phyloP scores from a whole-genome alignment of 2,329 filamentous ascomycete genomes.

The Calonectria pseudoreteaudii region DNA sequence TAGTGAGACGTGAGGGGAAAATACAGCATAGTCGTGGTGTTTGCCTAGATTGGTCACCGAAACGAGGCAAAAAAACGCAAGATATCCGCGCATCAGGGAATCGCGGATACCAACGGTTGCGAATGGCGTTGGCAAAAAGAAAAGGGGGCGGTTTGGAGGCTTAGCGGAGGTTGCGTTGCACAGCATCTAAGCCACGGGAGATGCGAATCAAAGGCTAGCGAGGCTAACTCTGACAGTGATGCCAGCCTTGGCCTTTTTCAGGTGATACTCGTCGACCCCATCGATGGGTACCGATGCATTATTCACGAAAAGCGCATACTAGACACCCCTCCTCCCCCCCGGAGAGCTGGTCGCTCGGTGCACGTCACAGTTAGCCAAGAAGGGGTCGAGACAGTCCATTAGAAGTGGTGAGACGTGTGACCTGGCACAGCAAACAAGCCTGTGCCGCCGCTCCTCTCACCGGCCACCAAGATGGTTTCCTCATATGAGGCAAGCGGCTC shows the following conservation, averaged over 20 bases:
- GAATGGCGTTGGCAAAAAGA: neutral
- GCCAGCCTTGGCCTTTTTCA: neutral
- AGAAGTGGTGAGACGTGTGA: slow-evolving; percentile 11
- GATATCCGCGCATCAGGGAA: neutral
- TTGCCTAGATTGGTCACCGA: neutral
- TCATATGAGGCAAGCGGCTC: slow-evolving; percentile 1
- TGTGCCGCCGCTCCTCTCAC: neutral
- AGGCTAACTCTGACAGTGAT: neutral
- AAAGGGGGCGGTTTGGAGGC: neutral
- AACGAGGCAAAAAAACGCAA: neutral
- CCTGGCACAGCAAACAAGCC: neutral
- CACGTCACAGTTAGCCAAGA: neutral
- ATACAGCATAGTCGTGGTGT: neutral
- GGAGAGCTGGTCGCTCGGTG: neutral
- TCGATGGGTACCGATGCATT: neutral
- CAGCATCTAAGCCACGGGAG: slow-evolving; percentile 11
- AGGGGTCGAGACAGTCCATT: slow-evolving; percentile 2
- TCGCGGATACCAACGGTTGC: slow-evolving; percentile 1
- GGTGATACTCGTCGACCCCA: neutral
- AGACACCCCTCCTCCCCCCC: neutral
- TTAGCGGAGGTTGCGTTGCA: slow-evolving; percentile 3
- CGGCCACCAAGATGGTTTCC: neutral
- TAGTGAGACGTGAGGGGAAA: neutral
- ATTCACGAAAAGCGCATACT: neutral
- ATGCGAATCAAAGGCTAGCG: neutral